Base-by-base conservation (phyloP, 2,329 filamentous ascomycete genomes). In the Tolypocladium ophioglossoides region DNA sequence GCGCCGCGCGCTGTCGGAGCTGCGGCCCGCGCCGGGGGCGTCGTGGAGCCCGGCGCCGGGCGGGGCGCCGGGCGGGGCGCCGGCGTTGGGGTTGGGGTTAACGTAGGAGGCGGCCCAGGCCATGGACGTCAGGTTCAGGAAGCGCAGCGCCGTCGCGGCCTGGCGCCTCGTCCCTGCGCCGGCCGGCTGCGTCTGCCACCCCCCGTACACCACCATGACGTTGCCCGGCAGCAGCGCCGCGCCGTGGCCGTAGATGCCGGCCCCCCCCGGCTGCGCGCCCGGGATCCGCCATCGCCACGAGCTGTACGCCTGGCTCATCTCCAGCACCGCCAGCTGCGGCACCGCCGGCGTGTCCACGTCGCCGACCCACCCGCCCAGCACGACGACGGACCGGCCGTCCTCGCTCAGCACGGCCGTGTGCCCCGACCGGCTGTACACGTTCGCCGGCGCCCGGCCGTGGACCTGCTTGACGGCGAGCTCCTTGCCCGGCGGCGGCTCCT, bases 331-430 rank as follows among this genome's bases (percentile, higher is more conserved):
- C 30, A 97, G 74, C 65, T 96, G 90, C 1, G 94, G 94, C 34
- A 84, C 76, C 0, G 94, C 94, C 1, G 91, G 80, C 35, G 84
- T 86, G 10, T 74, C 78, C 0, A 87, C 77, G 63, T 95, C 84
- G 4, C 91, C 92, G 5, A 96, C 90, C 94, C 94, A 99, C 1
- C 94, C 94, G 22, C 94, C 94, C 56, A 91, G 77, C 1, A 99
- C 73, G 41, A 96, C 74, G 10, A 97, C 75, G n/a, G 80, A 83
- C 30, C 75, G 80, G 0, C 91, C 91, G 64, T 95, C 90, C 52
- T 86, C 80, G 32, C 83, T 89, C 5, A 96, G 72, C 1, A 96
- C 80, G 1, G 92, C 85, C 0, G 89, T 91, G 65, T 99, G 94
- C 0, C 94, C 94, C 4, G 91, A 96, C 54, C 94, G 78, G 39